Conservation (phyloP, 345 rosid species). For the Eucalyptus coolabah region DNA sequence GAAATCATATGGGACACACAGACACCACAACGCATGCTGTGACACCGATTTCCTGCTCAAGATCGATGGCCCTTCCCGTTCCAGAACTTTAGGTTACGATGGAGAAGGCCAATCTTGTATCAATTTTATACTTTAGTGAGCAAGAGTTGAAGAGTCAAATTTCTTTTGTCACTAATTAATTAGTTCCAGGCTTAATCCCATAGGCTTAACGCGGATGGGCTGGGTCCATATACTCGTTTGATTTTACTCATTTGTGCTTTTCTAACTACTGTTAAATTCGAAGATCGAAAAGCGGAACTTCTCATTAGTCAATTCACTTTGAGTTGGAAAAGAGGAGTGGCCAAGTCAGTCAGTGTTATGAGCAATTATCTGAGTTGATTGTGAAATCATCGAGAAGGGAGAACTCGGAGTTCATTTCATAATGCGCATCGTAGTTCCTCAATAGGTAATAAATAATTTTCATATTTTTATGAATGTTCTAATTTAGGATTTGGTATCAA, state of each 20-base stretch:
- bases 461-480: neutral
- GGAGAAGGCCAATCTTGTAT: neutral
- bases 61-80: neutral
- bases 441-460: neutral
- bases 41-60: neutral
- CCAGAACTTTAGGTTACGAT: neutral
- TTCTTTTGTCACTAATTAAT: neutral
- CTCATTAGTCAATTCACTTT: neutral
- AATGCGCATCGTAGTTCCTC: neutral
- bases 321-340: neutral
- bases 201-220: neutral
- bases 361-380: neutral
- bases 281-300: neutral
- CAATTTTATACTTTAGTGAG: neutral
- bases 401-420: neutral
- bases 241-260: neutral
- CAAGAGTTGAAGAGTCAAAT: neutral
- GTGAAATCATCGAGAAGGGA: neutral
- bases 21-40: neutral
- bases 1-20: neutral
- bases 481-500: neutral
- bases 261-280: neutral
- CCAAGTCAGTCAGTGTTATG: neutral
- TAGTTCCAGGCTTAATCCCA: neutral
- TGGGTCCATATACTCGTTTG: neutral